Conservation (phyloP, 2,329 filamentous ascomycete species). For the Aspergillus carbonarius region DNA sequence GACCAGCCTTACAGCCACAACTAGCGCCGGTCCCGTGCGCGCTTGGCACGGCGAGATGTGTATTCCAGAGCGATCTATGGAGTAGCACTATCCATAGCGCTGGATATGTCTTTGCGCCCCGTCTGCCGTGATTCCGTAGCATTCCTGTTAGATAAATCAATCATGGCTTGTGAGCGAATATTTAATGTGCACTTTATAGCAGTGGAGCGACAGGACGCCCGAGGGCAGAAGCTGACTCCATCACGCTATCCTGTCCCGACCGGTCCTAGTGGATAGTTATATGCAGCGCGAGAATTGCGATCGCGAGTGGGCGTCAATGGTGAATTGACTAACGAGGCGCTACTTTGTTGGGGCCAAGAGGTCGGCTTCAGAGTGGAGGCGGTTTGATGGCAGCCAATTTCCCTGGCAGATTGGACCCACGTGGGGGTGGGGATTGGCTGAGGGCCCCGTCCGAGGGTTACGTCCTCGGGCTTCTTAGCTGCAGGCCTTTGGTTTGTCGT, state of each 20-base stretch:
- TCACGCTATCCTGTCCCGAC: background rate
- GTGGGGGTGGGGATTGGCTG: constrained; percentile 22
- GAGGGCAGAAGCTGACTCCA: background rate
- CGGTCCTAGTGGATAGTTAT: background rate
- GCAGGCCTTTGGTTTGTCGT: background rate
- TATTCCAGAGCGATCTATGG: background rate
- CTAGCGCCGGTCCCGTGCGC: background rate
- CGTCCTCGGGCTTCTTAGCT: background rate
- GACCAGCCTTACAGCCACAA: background rate
- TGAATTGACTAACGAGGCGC: background rate
- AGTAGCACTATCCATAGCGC: too few relatives aligned
- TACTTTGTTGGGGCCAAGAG: background rate
- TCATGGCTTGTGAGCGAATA: too few relatives aligned
- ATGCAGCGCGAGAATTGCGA: background rate
- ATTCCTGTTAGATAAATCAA: background rate
- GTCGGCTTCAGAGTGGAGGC: background rate
- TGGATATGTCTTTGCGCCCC: too few relatives aligned
- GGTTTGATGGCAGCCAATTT: constrained; percentile 11
- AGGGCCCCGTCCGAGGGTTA: constrained; percentile 10
- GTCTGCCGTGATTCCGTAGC: background rate
- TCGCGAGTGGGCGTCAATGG: background rate
- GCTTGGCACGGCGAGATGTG: background rate
- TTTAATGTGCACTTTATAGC: background rate
- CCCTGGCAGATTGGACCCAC: constrained; percentile 18
- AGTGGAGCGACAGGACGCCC: background rate